These are phyloP conservation scores for Lepraria neglecta DNA, from an alignment of 495 filamentous ascomycete genomes.

Conservation along the genomic window DNA sequence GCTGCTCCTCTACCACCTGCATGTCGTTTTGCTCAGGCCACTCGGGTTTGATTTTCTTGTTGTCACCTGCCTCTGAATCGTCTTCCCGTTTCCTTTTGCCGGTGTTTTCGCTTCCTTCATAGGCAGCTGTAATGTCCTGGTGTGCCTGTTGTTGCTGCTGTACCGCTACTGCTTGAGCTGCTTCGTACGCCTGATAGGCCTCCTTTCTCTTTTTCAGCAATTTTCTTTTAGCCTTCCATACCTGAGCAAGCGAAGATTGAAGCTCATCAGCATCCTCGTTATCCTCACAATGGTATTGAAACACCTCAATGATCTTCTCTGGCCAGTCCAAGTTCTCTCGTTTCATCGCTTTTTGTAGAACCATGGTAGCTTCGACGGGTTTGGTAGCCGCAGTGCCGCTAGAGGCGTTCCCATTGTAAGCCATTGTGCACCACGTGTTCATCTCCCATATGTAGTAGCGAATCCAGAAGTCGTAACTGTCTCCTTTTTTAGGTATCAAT, in stretches of 20 bases:
- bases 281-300: slow-evolving; percentile 77
- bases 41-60: slow-evolving; percentile 55
- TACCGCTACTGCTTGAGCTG: slow-evolving; percentile 39
- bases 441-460: slow-evolving; percentile 89
- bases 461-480: slow-evolving; percentile 88
- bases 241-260: slow-evolving; percentile 60
- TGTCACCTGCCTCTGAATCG: slow-evolving; percentile 40
- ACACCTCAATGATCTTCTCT: slow-evolving; percentile 78
- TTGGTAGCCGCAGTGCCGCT: slow-evolving; percentile 30
- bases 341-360: slow-evolving; percentile 67
- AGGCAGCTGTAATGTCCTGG: slow-evolving; percentile 31
- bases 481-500: slow-evolving; percentile 58
- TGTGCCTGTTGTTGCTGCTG: slow-evolving; percentile 35
- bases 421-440: slow-evolving; percentile 56
- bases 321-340: slow-evolving; percentile 78
- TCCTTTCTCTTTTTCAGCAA: slow-evolving; percentile 62
- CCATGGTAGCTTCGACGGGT: slow-evolving; percentile 47
- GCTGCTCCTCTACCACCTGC: slow-evolving; percentile 29
- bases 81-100: slow-evolving; percentile 68
- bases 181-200: slow-evolving; percentile 47
- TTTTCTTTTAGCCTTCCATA: slow-evolving; percentile 56
- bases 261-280: slow-evolving; percentile 71
- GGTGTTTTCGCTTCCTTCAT: slow-evolving; percentile 26
- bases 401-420: slow-evolving; percentile 37
- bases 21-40: slow-evolving; percentile 34